phyloP scores from a whole-genome alignment of 148 eudicot species.

The Cornus kousa region DNA sequence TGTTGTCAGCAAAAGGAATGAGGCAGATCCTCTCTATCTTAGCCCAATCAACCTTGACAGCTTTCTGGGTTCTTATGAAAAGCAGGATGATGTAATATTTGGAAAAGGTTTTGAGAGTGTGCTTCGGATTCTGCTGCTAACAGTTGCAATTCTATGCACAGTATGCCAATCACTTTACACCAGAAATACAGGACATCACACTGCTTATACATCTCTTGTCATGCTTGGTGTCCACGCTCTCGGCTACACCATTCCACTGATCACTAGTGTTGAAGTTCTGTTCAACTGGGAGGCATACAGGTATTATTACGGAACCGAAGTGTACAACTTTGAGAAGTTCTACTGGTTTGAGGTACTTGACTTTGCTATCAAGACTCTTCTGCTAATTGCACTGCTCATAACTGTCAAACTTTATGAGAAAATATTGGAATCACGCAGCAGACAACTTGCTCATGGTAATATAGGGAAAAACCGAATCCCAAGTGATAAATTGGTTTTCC shows the following conservation, averaged over 20 bases:
- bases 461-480: not conserved
- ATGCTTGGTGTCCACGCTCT: slow-evolving; percentile 1
- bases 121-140: not conserved
- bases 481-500: slow-evolving; percentile 3
- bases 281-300: not conserved
- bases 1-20: not conserved
- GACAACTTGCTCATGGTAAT: not conserved
- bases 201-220: slow-evolving; percentile 3
- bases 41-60: slow-evolving; percentile 7
- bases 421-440: not conserved
- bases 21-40: not conserved
- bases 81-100: not conserved
- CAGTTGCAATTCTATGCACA: not conserved
- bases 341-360: not conserved
- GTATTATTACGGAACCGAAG: not conserved
- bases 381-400: not conserved
- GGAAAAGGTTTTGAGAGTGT: not conserved
- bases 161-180: not conserved
- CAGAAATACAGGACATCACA: not conserved
- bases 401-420: not conserved
- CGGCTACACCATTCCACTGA: slow-evolving; percentile 4
- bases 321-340: not conserved
- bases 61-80: not conserved
- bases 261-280: slow-evolving; percentile 1
- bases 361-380: not conserved